A percentile compares a stretch with the other conserved stretches of the same genome.
Conservation (phyloP, 2,329 filamentous ascomycete genomes). For the Diaporthe sp. region DNA sequence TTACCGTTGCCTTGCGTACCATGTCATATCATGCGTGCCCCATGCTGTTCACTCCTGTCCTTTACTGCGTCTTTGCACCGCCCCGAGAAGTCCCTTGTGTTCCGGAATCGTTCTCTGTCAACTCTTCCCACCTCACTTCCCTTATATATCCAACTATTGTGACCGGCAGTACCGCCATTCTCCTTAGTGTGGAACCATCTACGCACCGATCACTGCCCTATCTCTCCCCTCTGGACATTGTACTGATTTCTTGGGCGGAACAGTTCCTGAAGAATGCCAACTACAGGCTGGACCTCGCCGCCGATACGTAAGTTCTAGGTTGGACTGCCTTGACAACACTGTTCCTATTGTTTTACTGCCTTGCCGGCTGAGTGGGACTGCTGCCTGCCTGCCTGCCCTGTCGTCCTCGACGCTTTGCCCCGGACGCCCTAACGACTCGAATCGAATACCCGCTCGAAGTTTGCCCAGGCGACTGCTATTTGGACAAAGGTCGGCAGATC, state of each 20-base stretch:
- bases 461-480: not conserved
- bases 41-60: not conserved
- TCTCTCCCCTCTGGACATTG: not conserved
- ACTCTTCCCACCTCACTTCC: not conserved
- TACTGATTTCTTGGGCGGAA: slow-evolving; percentile 42
- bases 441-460: slow-evolving; percentile 3
- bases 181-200: not conserved
- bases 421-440: not conserved
- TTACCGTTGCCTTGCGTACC: not conserved
- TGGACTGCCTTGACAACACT: slow-evolving; percentile 34
- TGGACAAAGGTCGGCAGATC: slow-evolving; percentile 5
- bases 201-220: not conserved
- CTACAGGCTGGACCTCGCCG: slow-evolving; percentile 67
- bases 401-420: not conserved
- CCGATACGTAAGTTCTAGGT: slow-evolving; percentile 68
- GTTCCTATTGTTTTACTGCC: not conserved
- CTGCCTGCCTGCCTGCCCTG: slow-evolving; percentile 7
- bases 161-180: not conserved
- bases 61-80: not conserved
- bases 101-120: not conserved
- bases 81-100: not conserved
- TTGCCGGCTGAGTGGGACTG: not conserved
- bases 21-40: not conserved
- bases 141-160: not conserved
- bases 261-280: slow-evolving; percentile 64